Evolutionary conservation across 495 filamentous ascomycete species (phyloP).

Genomic region (Glarea lozoyensis): DNA sequence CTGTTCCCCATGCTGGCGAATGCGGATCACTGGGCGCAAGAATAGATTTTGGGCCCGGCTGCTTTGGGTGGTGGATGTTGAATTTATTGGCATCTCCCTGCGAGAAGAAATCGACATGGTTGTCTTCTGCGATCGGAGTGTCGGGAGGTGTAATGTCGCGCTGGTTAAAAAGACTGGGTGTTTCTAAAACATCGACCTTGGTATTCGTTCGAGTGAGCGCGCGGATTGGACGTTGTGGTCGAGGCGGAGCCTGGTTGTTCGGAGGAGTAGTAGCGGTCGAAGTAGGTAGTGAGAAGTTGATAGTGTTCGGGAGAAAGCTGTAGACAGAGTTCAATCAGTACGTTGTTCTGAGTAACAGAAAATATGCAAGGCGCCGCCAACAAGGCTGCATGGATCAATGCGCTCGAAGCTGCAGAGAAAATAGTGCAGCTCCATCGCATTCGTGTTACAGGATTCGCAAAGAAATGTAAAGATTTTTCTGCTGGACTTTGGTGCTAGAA

Average conservation of each 20-base stretch:
- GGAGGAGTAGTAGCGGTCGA: slow-evolving; percentile 22
- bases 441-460: too few relatives aligned
- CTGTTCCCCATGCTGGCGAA: slow-evolving; percentile 64
- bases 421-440: too few relatives aligned
- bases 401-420: too few relatives aligned
- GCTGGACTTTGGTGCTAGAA: too few relatives aligned
- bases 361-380: too few relatives aligned
- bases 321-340: slow-evolving; percentile 13
- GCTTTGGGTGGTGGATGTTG: slow-evolving; percentile 32
- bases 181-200: slow-evolving; percentile 19
- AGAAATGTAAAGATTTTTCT: too few relatives aligned
- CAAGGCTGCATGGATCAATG: too few relatives aligned
- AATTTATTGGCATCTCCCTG: slow-evolving; percentile 37
- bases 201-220: too few relatives aligned
- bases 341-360: too few relatives aligned
- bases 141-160: slow-evolving; percentile 39
- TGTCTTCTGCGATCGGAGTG: slow-evolving; percentile 53
- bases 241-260: slow-evolving; percentile 18
- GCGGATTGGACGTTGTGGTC: not conserved
- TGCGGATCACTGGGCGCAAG: slow-evolving; percentile 51
- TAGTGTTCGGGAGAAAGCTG: slow-evolving; percentile 85
- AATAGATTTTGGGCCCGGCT: slow-evolving; percentile 20
- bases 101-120: slow-evolving; percentile 61
- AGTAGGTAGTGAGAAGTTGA: slow-evolving; percentile 58
- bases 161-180: slow-evolving; percentile 35